Evolutionary conservation across 768 basidiomycete genomes (phyloP), one percentile per base, ranked within the genome.

Genomic region (Pisolithus marmoratus): DNA sequence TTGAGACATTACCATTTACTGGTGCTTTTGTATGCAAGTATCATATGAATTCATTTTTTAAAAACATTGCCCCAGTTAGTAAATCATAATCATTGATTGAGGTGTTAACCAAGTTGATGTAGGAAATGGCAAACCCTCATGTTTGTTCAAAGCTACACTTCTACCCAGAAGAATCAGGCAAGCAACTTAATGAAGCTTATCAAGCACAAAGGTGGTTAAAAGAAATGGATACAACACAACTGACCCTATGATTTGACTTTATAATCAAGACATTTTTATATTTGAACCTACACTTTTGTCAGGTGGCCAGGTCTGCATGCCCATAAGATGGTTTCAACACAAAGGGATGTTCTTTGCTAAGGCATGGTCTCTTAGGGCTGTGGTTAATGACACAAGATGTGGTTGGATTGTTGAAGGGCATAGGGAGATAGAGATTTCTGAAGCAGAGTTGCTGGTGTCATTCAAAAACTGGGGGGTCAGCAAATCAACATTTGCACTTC

Each of bases 71-170:
- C 29, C 72, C 70, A 60, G 69, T 67, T 20, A n/a, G 44, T 37
- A 17, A 14, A 5, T 19, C 9, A 40, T 19, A n/a, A 0, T 8
- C 20, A 20, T 40, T n/a, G 19, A 19, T 8, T 40, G n/a, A 20
- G 19, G 14, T n/a, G 4, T n/a, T 40, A n/a, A 40, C 19, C 19
- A 40, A 17, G 8, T 2, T 19, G 19, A 40, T 40, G 3, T 40
- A 72, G 71, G 73, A 73, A 60, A 68, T 72, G 62, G 58, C 67
- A 4, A 74, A 74, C 50, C 71, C 71, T 0, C 23, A 43, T 20
- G 66, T 74, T 11, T 58, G 66, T 1, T 50, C 54, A 1, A 59
- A 70, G 37, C 56, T 74, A 0, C 42, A 48, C 3, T 67, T 69
- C 48, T 69, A 69, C 48, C 70, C 72, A 14, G 69, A 73, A 55